Conservation (phyloP, 179 eudicot genomes). For the Dionaea muscipula region DNA sequence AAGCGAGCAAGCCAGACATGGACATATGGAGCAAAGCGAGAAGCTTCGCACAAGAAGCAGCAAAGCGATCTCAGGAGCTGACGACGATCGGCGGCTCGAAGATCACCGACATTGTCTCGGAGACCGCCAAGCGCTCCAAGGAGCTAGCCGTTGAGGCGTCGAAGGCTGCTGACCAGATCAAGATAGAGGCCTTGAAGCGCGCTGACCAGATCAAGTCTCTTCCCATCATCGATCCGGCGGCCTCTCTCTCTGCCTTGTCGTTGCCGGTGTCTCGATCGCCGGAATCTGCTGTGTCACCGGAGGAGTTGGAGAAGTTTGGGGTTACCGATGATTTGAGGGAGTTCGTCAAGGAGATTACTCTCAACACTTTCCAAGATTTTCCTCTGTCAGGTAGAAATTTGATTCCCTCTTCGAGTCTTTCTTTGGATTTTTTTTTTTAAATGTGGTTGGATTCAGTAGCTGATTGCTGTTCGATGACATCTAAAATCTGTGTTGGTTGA, state of each 20-base stretch:
- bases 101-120: slow-evolving; percentile 46
- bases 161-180: slow-evolving; percentile 34
- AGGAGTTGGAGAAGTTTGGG: slow-evolving; percentile 56
- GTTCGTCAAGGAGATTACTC: slow-evolving; percentile 59
- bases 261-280: background rate
- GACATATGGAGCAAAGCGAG: slow-evolving; percentile 75
- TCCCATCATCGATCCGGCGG: slow-evolving; percentile 29
- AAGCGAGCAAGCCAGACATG: no score
- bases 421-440: no score
- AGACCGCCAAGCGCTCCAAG: slow-evolving; percentile 57
- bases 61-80: slow-evolving; percentile 38
- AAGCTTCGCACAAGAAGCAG: slow-evolving; percentile 51
- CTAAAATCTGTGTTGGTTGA: no score
- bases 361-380: slow-evolving; percentile 64
- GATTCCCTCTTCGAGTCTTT: no score
- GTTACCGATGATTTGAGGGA: slow-evolving; percentile 71
- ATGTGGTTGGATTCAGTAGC: no score
- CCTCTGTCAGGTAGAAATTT: slow-evolving; percentile 44
- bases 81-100: slow-evolving; percentile 32
- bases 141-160: slow-evolving; percentile 62
- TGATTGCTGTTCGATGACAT: no score
- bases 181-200: slow-evolving; percentile 32
- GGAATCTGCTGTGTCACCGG: slow-evolving; percentile 12
- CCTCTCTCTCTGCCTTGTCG: slow-evolving; percentile 5
- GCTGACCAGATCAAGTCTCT: slow-evolving; percentile 63